Percentiles rank a stretch among this genome's conserved stretches.
Evolutionary conservation across 768 basidiomycete genomes (phyloP).

Genomic region (Mrakia gelida): DNA sequence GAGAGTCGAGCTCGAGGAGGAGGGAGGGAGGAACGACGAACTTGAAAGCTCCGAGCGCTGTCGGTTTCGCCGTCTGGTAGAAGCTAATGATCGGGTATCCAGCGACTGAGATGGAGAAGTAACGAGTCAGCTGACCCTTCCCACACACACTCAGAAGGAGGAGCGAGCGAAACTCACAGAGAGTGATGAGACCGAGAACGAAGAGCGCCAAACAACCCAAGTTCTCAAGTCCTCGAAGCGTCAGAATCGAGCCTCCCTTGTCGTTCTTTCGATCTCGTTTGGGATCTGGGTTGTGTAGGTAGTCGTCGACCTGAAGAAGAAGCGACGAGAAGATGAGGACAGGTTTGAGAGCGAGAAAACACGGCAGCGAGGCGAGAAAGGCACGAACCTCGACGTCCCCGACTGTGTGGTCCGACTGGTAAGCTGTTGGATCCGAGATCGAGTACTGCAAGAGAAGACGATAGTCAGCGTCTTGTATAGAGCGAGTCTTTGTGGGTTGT

Average conservation of each 20-base stretch:
- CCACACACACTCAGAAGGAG: too few relatives aligned
- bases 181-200: conserved; percentile 60
- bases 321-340: not conserved
- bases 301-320: conserved; percentile 12
- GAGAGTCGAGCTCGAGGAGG: not conserved
- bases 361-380: not conserved
- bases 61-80: conserved; percentile 41
- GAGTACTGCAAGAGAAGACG: too few relatives aligned
- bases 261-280: conserved; percentile 19
- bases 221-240: conserved; percentile 77
- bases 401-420: not conserved
- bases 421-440: too few relatives aligned
- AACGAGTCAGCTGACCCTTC: not conserved
- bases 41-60: conserved; percentile 61
- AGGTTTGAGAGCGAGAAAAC: not conserved
- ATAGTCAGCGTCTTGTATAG: too few relatives aligned
- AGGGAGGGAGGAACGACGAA: not conserved
- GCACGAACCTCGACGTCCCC: not conserved
- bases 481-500: too few relatives aligned
- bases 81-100: conserved; percentile 78
- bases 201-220: conserved; percentile 67
- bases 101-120: conserved; percentile 43
- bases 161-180: conserved; percentile 57
- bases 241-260: conserved; percentile 59
- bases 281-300: conserved; percentile 24